phyloP scores from a whole-genome alignment of 768 basidiomycete species.

The Xerocomus potaroensis region DNA sequence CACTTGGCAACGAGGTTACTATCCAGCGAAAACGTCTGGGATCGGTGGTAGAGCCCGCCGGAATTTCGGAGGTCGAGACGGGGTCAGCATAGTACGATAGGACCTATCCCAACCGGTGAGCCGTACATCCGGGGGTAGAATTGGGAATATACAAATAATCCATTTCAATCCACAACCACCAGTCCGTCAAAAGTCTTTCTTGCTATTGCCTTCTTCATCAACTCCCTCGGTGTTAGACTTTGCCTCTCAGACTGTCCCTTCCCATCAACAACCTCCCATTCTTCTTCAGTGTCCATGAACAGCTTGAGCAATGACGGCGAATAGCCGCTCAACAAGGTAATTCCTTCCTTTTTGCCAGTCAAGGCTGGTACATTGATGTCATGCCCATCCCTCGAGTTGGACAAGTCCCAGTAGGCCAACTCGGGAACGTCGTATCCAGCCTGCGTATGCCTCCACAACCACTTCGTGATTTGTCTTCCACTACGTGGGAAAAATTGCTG shows the following conservation, averaged over 20 bases:
- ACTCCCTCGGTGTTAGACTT: constrained; percentile 37
- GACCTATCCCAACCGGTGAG: no score
- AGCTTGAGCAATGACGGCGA: constrained; percentile 66
- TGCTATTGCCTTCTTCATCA: constrained; percentile 46
- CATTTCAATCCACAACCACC: constrained; percentile 11
- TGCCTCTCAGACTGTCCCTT: constrained; percentile 25
- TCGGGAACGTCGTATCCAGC: constrained; percentile 72
- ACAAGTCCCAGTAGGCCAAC: constrained; percentile 70
- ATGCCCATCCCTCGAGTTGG: constrained; percentile 12
- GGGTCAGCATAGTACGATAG: no score
- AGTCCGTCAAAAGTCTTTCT: constrained; percentile 53
- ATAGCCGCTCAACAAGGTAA: constrained; percentile 68
- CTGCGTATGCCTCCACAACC: constrained; percentile 50
- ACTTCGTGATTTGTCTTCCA: constrained; percentile 65
- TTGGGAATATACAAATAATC: no score
- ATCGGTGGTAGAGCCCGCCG: no score
- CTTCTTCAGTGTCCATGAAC: constrained; percentile 54
- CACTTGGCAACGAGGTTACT: no score
- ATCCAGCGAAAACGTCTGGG: no score
- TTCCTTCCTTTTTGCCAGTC: constrained; percentile 50
- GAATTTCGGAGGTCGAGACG: no score
- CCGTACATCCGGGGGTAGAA: no score
- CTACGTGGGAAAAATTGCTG: neutral
- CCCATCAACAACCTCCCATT: constrained; percentile 36
- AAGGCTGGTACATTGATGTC: constrained; percentile 45